Percentiles rank a stretch among this genome's conserved stretches.
Conservation (phyloP, 768 basidiomycete species). For the Lentinus brumalis region DNA sequence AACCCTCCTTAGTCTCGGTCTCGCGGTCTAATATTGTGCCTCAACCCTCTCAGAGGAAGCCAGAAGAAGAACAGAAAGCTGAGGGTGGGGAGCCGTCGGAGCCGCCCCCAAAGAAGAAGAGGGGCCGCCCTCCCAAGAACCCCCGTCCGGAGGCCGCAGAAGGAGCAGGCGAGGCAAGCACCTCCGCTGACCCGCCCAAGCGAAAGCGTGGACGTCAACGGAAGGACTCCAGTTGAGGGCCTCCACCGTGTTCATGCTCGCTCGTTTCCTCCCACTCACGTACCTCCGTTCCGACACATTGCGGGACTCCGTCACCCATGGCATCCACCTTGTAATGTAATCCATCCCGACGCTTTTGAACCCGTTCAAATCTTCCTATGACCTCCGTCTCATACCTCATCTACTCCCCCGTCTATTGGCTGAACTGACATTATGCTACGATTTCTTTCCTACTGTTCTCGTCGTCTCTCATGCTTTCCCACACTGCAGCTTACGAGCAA, state of each 20-base stretch:
- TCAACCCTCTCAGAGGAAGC: slow-evolving; percentile 34
- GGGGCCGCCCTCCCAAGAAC: slow-evolving; percentile 70
- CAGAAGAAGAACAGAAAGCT: slow-evolving; percentile 40
- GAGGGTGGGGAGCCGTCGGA: slow-evolving; percentile 27
- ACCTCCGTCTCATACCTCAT: neutral
- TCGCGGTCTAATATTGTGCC: neutral
- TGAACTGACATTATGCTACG: slow-evolving; percentile 10
- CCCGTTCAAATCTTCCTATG: slow-evolving; percentile 18
- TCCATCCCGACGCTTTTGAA: slow-evolving; percentile 14
- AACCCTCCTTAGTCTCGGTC: slow-evolving; percentile 15
- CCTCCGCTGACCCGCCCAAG: slow-evolving; percentile 46
- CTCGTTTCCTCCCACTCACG: neutral
- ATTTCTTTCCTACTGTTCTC: slow-evolving; percentile 10
- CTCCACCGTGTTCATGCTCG: neutral
- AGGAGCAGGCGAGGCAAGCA: slow-evolving; percentile 39
- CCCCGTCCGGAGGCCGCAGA: slow-evolving; percentile 29
- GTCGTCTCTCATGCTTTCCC: slow-evolving; percentile 16
- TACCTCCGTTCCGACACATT: neutral
- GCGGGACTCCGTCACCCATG: neutral
- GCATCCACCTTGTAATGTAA: slow-evolving; percentile 16
- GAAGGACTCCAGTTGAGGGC: slow-evolving; percentile 56
- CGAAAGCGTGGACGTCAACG: slow-evolving; percentile 76
- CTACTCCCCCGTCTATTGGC: neutral
- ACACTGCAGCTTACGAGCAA: slow-evolving; percentile 25
- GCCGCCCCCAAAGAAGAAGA: slow-evolving; percentile 46